Base-by-base conservation (phyloP, 345 rosid genomes). In the Eutrema yunnanense region DNA sequence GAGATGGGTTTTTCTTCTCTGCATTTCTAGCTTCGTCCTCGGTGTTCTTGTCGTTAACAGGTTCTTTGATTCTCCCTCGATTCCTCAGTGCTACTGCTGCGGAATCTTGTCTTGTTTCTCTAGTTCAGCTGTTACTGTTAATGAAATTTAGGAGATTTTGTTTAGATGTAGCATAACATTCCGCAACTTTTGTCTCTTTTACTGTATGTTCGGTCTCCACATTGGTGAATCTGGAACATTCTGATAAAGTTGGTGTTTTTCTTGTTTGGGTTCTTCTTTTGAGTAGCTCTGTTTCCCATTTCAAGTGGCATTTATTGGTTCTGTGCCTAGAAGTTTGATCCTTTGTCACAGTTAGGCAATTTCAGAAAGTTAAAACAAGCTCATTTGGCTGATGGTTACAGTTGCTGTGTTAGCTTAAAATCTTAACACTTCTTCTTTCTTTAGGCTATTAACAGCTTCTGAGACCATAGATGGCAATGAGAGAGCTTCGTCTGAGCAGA, bases 11-110 rank as follows among this genome's bases (percentile, higher is more conserved):
- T 56, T 82, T 26, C 69, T 79, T 16, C 81, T 86, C 12, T 92
- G 96, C 73, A 67, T 88, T 8, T 87, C 86, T 5, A 80, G 92
- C 84, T 92, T 92, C 72, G 69, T 90, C 42, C 89, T 86, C 0
- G 98, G 98, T 22, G 80, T 76, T 71, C 80, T 76, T 56, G 48
- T 76, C 72, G 66, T 71, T 64, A 64, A 76, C 76, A 76, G 80
- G 80, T 76, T 65, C 32, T 40, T 42, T 22, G 0, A 10, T 9
- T 41, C 22, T 22, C 54, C 38, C 36, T 58, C 8, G 2, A 43
- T 74, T 29, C 53, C 13, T 54, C 72, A 66, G 47, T 60, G 65
- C 41, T 63, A 46, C 73, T 75, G 12, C 68, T 71, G 11, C 37
- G 8, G 19, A 86, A 82, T 73, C 82, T 81, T 67, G 86, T 86